These are phyloP conservation scores for Suhomyces sp. DNA, from an alignment of 805 yeast species.

Conservation along the genomic window DNA sequence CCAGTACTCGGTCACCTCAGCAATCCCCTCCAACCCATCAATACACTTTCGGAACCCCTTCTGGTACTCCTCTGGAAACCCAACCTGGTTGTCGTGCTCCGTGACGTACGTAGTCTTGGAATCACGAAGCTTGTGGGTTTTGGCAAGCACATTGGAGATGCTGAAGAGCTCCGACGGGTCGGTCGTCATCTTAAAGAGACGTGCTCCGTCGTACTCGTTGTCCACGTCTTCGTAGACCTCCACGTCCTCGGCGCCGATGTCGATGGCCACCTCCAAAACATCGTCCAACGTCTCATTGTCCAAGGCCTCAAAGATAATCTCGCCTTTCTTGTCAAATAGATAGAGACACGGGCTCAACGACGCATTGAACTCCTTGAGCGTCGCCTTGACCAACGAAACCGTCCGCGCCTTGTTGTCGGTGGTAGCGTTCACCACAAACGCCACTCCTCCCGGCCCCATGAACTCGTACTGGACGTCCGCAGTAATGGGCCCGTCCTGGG, in stretches of 20 bases:
- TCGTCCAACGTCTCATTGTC: slow-evolving; percentile 51
- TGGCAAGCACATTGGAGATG: slow-evolving; percentile 57
- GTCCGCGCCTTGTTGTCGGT: slow-evolving; percentile 90
- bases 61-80: slow-evolving; percentile 50
- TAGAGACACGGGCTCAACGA: slow-evolving; percentile 74
- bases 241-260: slow-evolving; percentile 77
- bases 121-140: slow-evolving; percentile 58
- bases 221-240: slow-evolving; percentile 48
- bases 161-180: slow-evolving; percentile 61
- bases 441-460: slow-evolving; percentile 88
- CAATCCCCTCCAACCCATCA: slow-evolving; percentile 65
- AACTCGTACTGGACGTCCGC: slow-evolving; percentile 73
- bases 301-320: slow-evolving; percentile 50
- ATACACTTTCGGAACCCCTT: slow-evolving; percentile 57
- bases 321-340: slow-evolving; percentile 77
- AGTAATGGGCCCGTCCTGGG: slow-evolving; percentile 42
- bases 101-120: slow-evolving; percentile 69
- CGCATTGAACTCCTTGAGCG: slow-evolving; percentile 67
- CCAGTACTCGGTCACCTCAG: slow-evolving; percentile 79
- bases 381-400: slow-evolving; percentile 68
- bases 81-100: slow-evolving; percentile 56
- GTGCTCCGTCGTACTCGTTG: slow-evolving; percentile 37
- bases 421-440: slow-evolving; percentile 77
- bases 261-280: slow-evolving; percentile 71
- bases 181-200: slow-evolving; percentile 48